These are phyloP conservation scores for Phascolomyces articulosus DNA, from an alignment of 371 early-diverging fungal genomes.

Conservation along the genomic window DNA sequence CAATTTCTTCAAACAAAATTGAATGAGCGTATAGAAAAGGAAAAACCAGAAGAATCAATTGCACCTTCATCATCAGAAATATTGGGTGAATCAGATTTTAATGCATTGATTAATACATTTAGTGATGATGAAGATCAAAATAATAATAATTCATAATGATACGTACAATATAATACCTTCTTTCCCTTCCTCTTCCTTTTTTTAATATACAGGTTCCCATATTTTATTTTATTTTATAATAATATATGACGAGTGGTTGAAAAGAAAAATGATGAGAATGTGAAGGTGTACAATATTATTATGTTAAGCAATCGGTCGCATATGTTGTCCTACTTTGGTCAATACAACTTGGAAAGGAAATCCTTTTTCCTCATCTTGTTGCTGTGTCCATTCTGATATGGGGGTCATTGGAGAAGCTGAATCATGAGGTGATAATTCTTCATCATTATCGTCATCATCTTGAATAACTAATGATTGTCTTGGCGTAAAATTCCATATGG, in stretches of 20 bases:
- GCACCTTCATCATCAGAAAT: constrained; percentile 6
- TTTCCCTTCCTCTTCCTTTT: background rate
- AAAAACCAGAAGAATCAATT: background rate
- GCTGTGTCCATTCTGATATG: constrained; percentile 1
- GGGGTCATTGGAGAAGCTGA: constrained; percentile 8
- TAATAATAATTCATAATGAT: background rate
- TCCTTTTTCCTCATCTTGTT: background rate
- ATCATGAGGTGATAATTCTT: background rate
- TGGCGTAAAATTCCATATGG: constrained; percentile 14
- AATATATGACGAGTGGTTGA: background rate
- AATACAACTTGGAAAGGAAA: constrained; percentile 12
- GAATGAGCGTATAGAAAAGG: constrained; percentile 1
- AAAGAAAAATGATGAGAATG: too few species aligned
- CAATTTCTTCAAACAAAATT: constrained; percentile 17
- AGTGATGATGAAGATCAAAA: constrained; percentile 40
- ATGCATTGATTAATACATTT: constrained; percentile 35
- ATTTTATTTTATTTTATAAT: background rate
- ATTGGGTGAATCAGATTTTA: constrained; percentile 25
- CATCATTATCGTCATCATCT: background rate
- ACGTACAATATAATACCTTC: too few species aligned
- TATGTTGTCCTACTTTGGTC: constrained; percentile 19
- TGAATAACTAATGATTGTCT: constrained; percentile 1
- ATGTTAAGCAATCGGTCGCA: constrained; percentile 10
- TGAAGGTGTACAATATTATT: too few species aligned
- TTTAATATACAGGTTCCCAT: background rate